A percentile compares a stretch with the other conserved stretches of the same genome.
Conservation (phyloP, 2,329 filamentous ascomycete species). For the Colletotrichum caudatum region DNA sequence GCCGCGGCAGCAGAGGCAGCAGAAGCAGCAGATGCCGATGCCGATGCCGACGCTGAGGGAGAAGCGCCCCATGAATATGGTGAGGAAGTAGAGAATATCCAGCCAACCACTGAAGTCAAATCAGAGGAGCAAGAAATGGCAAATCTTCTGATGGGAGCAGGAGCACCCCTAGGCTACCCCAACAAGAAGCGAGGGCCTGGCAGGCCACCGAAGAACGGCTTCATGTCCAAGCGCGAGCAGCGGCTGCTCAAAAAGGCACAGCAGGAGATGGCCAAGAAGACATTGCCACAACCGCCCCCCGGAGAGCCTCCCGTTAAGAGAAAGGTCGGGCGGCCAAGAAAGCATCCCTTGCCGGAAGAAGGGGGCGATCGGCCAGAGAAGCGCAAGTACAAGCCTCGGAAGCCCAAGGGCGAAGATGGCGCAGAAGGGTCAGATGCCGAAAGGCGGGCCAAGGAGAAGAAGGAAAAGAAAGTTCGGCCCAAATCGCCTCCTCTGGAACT, state of each 20-base stretch:
- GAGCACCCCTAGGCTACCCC: conserved; percentile 26
- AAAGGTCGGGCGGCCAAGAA: conserved; percentile 74
- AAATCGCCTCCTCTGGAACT: conserved; percentile 72
- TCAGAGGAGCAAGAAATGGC: conserved; percentile 51
- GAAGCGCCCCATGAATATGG: conserved; percentile 44
- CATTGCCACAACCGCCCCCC: conserved; percentile 59
- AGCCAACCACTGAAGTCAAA: conserved; percentile 43
- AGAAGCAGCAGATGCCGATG: conserved; percentile 45
- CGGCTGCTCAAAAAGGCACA: conserved; percentile 71
- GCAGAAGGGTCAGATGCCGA: conserved; percentile 69
- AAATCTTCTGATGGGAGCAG: conserved; percentile 55
- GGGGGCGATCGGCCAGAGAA: conserved; percentile 68
- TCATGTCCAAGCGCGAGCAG: conserved; percentile 84
- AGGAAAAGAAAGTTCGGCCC: conserved; percentile 68
- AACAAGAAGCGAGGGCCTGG: conserved; percentile 79
- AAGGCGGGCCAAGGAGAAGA: conserved; percentile 67
- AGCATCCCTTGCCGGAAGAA: conserved; percentile 71
- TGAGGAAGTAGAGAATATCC: conserved; percentile 39
- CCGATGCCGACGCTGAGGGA: conserved; percentile 47
- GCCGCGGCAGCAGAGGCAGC: conserved; percentile 42
- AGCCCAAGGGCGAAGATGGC: conserved; percentile 65
- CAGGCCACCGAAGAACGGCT: conserved; percentile 84
- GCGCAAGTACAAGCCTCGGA: conserved; percentile 74
- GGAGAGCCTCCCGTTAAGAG: conserved; percentile 68
- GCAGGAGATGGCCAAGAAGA: conserved; percentile 65